phyloP scores from a whole-genome alignment of 2,329 filamentous ascomycete genomes.

The Botrytis deweyae region DNA sequence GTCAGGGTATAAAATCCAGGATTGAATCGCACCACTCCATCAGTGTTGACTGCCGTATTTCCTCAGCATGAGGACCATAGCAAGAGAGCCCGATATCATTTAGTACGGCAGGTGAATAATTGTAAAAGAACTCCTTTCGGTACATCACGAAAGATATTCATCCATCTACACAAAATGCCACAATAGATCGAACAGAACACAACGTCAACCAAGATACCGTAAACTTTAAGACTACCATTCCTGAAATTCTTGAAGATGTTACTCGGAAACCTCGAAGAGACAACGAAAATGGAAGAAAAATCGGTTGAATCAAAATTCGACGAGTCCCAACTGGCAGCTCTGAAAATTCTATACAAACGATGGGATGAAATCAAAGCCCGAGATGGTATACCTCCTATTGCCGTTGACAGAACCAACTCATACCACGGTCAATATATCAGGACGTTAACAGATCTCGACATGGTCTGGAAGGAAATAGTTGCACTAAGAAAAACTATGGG shows the following conservation, averaged over 20 bases:
- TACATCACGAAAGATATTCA: neutral
- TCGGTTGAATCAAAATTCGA: neutral
- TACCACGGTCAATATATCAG: neutral
- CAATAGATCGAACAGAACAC: neutral
- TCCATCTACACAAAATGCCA: neutral
- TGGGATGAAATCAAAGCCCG: neutral
- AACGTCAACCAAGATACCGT: neutral
- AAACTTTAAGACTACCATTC: neutral
- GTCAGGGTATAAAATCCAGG: neutral
- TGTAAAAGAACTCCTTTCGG: neutral
- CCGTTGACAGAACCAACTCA: neutral
- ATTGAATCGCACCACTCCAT: neutral
- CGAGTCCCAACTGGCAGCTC: neutral
- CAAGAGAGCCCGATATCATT: neutral
- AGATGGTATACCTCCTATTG: neutral
- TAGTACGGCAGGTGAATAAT: neutral
- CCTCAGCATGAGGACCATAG: neutral
- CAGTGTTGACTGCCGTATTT: neutral
- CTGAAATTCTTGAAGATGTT: neutral
- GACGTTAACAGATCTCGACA: neutral
- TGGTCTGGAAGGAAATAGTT: neutral
- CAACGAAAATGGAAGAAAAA: too few species aligned
- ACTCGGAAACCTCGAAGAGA: too few species aligned
- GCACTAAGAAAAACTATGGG: neutral
- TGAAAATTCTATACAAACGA: neutral